phyloP scores from a whole-genome alignment of 208 protist genomes.

The Acanthamoeba royreba region DNA sequence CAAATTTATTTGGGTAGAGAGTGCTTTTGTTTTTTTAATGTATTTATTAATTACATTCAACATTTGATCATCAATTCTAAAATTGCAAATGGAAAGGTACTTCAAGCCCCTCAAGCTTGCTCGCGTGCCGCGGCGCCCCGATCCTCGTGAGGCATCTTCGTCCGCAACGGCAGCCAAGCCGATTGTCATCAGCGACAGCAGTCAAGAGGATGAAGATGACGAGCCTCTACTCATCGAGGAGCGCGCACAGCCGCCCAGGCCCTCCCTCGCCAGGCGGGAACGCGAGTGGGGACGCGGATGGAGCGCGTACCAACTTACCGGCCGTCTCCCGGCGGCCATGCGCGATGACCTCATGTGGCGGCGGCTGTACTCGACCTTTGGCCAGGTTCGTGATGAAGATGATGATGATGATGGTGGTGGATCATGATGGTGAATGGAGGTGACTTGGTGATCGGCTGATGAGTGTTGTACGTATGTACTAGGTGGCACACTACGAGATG shows the following conservation, averaged over 20 bases:
- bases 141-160: background rate
- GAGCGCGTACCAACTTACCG: background rate
- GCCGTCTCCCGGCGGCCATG: background rate
- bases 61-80: no score
- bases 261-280: background rate
- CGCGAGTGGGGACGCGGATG: background rate
- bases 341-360: background rate
- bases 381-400: background rate
- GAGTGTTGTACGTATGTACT: no score
- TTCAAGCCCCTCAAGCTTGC: background rate
- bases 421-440: background rate
- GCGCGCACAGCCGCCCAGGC: background rate
- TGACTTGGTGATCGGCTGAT: background rate
- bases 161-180: no score
- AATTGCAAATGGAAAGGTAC: background rate
- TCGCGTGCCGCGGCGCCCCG: no score
- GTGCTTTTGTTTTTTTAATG: no score
- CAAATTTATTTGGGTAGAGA: no score
- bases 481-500: background rate
- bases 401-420: background rate
- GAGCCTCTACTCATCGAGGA: background rate
- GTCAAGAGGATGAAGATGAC: background rate
- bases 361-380: background rate
- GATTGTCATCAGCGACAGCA: no score
- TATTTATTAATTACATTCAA: no score